Conservation (phyloP, 2,329 filamentous ascomycete species). For the Kalaharituber pfeilii region DNA sequence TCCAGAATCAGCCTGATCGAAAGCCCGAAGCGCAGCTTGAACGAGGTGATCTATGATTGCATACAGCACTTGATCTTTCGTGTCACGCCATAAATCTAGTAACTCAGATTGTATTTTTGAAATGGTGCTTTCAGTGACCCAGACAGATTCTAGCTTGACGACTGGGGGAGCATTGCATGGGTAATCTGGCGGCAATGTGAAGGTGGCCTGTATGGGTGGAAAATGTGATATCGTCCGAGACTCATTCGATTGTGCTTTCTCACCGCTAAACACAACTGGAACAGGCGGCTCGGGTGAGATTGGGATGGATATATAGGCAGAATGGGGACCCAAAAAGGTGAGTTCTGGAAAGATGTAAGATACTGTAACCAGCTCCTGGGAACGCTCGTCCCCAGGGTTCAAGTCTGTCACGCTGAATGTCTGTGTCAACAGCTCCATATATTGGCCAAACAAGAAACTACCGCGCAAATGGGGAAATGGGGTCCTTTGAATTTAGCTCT, state of each 20-base stretch:
- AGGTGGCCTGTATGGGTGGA: conserved; percentile 38
- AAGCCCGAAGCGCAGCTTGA: conserved; percentile 41
- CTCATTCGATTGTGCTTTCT: conserved; percentile 27
- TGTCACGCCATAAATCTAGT: conserved; percentile 42
- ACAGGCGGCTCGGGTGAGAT: conserved; percentile 19
- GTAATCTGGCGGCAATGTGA: conserved; percentile 42
- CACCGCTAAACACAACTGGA: conserved; percentile 26
- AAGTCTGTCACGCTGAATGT: too few species aligned
- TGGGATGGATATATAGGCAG: conserved; percentile 25
- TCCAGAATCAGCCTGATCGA: conserved; percentile 35
- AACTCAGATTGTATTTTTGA: conserved; percentile 36
- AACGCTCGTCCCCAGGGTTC: conserved; percentile 36
- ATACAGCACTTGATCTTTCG: conserved; percentile 43
- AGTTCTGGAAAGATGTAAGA: conserved; percentile 52
- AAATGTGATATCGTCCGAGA: conserved; percentile 34
- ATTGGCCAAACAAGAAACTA: too few species aligned
- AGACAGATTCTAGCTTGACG: conserved; percentile 36
- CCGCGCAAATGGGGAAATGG: too few species aligned
- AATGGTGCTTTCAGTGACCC: conserved; percentile 38
- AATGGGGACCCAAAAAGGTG: conserved; percentile 37
- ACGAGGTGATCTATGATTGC: conserved; percentile 47
- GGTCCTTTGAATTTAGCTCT: too few species aligned
- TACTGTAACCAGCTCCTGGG: conserved; percentile 43
- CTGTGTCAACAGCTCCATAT: too few species aligned
- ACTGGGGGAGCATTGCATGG: conserved; percentile 37